These are phyloP conservation scores for Marasmius tenuissimus DNA, from an alignment of 1,284 basidiomycete species.

Conservation along the genomic window DNA sequence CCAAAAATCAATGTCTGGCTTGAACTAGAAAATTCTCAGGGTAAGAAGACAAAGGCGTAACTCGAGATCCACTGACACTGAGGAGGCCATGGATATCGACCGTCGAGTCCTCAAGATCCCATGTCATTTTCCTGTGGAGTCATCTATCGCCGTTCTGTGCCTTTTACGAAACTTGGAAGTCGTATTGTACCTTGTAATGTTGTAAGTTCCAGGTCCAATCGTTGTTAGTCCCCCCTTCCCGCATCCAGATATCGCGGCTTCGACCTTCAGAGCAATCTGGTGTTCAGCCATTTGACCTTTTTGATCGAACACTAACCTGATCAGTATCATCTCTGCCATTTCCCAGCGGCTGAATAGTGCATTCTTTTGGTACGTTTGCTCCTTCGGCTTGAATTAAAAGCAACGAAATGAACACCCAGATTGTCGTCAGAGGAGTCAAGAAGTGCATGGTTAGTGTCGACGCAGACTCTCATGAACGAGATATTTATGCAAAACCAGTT, in stretches of 20 bases:
- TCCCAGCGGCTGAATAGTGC: conserved; percentile 38
- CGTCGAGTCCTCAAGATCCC: conserved; percentile 50
- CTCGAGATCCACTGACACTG: conserved; percentile 35
- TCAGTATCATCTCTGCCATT: conserved; percentile 42
- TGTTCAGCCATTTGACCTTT: background rate
- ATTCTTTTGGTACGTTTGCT: conserved; percentile 16
- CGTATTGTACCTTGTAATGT: conserved; percentile 52
- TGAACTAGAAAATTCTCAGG: conserved; percentile 39
- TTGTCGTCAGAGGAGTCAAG: too few species aligned
- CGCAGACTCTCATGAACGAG: too few species aligned
- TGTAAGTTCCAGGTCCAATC: conserved; percentile 45
- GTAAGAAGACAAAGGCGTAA: background rate
- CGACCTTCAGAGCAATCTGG: conserved; percentile 31
- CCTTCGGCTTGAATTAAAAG: background rate
- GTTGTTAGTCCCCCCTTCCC: conserved; percentile 51
- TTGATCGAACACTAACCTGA: conserved; percentile 26
- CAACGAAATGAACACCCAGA: too few species aligned
- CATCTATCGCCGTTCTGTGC: background rate
- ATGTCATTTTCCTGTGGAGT: conserved; percentile 53
- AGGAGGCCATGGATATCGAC: conserved; percentile 58
- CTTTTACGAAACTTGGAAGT: background rate
- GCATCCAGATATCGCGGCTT: conserved; percentile 52
- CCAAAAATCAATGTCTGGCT: conserved; percentile 62
- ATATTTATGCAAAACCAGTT: too few species aligned
- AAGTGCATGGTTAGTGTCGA: too few species aligned